Evolutionary conservation across 192 early-diverging fungal species (phyloP).

Genomic region (Obelidium mucronatum): DNA sequence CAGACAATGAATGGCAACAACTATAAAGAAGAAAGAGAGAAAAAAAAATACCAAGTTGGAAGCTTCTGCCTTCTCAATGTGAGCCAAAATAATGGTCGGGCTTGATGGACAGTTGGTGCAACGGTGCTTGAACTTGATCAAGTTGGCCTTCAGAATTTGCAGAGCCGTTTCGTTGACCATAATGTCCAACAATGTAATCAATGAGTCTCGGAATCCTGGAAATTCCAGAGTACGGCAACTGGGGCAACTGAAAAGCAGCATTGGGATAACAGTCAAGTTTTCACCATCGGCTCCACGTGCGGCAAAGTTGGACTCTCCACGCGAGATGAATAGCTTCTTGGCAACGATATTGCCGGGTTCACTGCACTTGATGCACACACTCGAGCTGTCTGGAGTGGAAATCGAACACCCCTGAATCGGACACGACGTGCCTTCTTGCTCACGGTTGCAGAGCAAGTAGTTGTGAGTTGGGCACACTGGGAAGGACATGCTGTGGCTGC

Average conservation of each 20-base stretch:
- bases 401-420: background rate
- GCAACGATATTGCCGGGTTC: background rate
- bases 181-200: background rate
- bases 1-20: no score
- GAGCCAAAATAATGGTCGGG: slow-evolving; percentile 1
- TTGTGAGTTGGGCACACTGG: no score
- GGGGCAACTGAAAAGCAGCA: background rate
- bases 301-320: background rate
- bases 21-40: no score
- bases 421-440: background rate
- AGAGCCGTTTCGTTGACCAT: background rate
- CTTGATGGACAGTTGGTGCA: background rate
- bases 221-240: background rate
- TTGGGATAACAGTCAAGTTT: background rate
- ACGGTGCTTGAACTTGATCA: background rate
- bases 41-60: no score
- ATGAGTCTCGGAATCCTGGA: background rate
- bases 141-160: background rate
- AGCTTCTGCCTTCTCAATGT: no score
- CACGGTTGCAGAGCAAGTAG: background rate
- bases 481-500: no score
- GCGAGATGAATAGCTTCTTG: background rate
- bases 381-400: background rate
- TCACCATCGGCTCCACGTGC: background rate
- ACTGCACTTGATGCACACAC: background rate